Evolutionary conservation across 2,329 filamentous ascomycete genomes (phyloP).

Genomic region (Fusarium torreyae): DNA sequence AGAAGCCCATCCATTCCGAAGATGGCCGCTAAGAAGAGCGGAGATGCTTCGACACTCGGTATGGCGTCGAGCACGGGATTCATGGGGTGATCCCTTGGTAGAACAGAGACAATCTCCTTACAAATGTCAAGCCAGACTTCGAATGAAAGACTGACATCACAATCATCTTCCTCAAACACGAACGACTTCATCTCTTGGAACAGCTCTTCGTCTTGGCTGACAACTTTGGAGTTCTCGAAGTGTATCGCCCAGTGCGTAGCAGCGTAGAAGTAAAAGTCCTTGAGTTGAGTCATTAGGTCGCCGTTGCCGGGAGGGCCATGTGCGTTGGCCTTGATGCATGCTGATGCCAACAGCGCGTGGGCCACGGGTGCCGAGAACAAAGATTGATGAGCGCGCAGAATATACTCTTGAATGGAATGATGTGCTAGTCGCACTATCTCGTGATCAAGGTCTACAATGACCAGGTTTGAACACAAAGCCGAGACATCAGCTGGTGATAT

Average conservation of each 20-base stretch:
- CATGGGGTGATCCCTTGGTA: slow-evolving; percentile 3
- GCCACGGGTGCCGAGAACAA: neutral
- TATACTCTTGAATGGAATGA: slow-evolving; percentile 3
- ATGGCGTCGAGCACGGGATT: neutral
- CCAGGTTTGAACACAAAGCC: slow-evolving; percentile 2
- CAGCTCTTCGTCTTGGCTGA: neutral
- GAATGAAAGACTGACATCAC: slow-evolving; percentile 5
- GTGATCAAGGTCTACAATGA: neutral
- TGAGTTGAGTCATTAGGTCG: neutral
- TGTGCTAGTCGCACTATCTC: slow-evolving; percentile 2
- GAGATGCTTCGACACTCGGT: neutral
- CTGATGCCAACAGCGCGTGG: neutral
- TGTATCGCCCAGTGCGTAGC: slow-evolving; percentile 2
- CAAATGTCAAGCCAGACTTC: slow-evolving; percentile 1
- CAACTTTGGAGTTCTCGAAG: neutral
- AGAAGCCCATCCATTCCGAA: slow-evolving; percentile 6
- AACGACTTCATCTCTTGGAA: slow-evolving; percentile 7
- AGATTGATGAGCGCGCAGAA: neutral
- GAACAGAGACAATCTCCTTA: neutral
- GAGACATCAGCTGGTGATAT: neutral
- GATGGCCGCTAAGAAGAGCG: slow-evolving; percentile 1
- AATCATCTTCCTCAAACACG: neutral
- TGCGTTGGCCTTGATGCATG: neutral
- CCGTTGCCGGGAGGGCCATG: neutral
- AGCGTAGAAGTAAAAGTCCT: neutral